Evolutionary conservation across 2,329 filamentous ascomycete genomes (phyloP).

Genomic region (Fusarium neocosmosporiellum): DNA sequence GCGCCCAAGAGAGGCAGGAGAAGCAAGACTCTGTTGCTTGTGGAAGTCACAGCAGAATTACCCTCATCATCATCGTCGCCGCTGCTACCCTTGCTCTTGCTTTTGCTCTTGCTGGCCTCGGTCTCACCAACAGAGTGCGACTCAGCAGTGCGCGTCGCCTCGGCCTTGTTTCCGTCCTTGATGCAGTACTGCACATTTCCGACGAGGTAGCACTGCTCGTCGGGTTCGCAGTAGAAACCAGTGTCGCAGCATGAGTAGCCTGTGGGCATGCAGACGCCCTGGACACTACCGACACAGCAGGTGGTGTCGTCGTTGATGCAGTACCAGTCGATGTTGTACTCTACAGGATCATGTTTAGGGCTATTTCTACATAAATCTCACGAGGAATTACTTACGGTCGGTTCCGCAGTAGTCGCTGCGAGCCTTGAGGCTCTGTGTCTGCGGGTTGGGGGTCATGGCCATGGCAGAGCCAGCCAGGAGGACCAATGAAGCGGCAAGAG

Average conservation of each 20-base stretch:
- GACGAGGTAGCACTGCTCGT: slow-evolving; percentile 20
- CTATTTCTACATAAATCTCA: not conserved
- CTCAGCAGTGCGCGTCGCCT: slow-evolving; percentile 11
- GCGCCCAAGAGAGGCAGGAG: slow-evolving; percentile 13
- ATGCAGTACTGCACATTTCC: slow-evolving; percentile 13
- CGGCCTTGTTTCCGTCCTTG: not conserved
- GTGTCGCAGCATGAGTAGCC: slow-evolving; percentile 32
- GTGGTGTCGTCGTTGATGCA: slow-evolving; percentile 15
- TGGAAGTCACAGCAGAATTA: not conserved
- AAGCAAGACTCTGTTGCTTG: not conserved
- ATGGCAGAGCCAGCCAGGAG: slow-evolving; percentile 5
- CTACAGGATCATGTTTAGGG: slow-evolving; percentile 10
- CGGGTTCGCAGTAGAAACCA: slow-evolving; percentile 30
- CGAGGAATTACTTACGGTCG: slow-evolving; percentile 7
- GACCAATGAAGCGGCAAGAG: slow-evolving; percentile 1
- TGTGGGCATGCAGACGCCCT: slow-evolving; percentile 32
- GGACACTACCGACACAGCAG: slow-evolving; percentile 29
- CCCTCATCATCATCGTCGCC: not conserved
- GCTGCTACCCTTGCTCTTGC: not conserved
- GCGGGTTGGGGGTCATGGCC: slow-evolving; percentile 8
- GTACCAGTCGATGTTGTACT: slow-evolving; percentile 12
- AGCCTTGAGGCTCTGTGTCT: not conserved
- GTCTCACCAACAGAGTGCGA: slow-evolving; percentile 14
- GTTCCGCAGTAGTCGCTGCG: slow-evolving; percentile 20
- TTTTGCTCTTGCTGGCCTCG: not conserved